phyloP scores from a whole-genome alignment of 805 yeast genomes.

The Metschnikowia sp. region DNA sequence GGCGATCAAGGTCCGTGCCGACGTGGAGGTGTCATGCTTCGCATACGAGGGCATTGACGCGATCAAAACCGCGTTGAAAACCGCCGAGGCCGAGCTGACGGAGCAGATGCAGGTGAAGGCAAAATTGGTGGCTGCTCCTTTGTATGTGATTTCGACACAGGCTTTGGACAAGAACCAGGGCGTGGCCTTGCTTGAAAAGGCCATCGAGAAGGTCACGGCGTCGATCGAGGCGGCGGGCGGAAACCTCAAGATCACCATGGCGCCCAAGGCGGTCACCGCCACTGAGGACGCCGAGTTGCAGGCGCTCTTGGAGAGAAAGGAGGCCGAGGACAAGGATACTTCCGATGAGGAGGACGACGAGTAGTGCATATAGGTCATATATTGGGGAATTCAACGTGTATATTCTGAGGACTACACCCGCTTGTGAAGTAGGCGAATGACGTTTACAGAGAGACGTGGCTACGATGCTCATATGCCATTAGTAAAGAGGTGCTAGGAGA shows the following conservation, averaged over 20 bases:
- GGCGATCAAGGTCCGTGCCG: conserved; percentile 97
- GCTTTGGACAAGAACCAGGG: conserved; percentile 91
- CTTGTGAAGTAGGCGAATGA: too few relatives aligned
- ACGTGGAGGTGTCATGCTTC: conserved; percentile 95
- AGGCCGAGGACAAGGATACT: conserved; percentile 80
- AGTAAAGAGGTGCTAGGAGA: too few relatives aligned
- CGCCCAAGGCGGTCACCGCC: conserved; percentile 98
- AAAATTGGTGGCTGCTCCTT: conserved; percentile 95
- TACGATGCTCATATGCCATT: too few relatives aligned
- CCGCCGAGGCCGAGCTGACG: conserved; percentile 81
- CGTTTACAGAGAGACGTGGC: too few relatives aligned
- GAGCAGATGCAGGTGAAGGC: conserved; percentile 88
- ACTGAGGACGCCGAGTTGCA: conserved; percentile 97
- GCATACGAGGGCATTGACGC: conserved; percentile 98
- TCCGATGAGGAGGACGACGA: conserved; percentile 71
- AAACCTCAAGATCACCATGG: conserved; percentile 88
- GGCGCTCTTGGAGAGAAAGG: conserved; percentile 91
- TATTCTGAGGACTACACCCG: too few relatives aligned
- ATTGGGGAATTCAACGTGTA: too few relatives aligned
- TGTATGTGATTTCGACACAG: conserved; percentile 89
- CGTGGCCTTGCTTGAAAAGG: conserved; percentile 69
- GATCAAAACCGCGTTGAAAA: conserved; percentile 79
- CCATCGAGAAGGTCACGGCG: conserved; percentile 72
- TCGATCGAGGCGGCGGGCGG: conserved; percentile 77
- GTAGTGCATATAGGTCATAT: conserved; percentile 6